phyloP scores from a whole-genome alignment of 768 basidiomycete genomes.

The Nidula microcarpa region DNA sequence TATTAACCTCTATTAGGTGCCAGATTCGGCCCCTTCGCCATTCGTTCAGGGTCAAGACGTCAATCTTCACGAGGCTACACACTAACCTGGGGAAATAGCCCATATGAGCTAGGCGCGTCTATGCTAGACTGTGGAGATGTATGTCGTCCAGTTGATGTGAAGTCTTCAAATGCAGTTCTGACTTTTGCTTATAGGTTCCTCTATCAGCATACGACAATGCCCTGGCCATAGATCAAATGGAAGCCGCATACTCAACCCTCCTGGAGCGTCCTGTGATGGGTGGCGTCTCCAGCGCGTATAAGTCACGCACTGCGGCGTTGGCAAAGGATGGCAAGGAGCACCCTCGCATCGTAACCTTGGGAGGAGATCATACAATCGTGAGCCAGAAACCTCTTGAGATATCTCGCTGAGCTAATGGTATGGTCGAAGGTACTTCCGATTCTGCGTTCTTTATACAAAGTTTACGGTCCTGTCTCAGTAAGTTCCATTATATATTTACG shows the following conservation, averaged over 20 bases:
- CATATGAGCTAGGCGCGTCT: constrained; percentile 39
- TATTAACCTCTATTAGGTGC: constrained; percentile 35
- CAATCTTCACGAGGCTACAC: constrained; percentile 47
- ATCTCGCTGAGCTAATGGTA: no score
- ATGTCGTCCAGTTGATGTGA: constrained; percentile 1
- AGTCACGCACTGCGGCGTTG: constrained; percentile 23
- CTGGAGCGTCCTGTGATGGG: constrained; percentile 35
- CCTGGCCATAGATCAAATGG: constrained; percentile 65
- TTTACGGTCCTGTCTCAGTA: constrained; percentile 62
- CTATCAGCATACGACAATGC: constrained; percentile 53
- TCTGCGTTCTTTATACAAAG: constrained; percentile 57
- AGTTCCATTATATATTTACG: background rate
- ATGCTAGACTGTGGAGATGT: constrained; percentile 72
- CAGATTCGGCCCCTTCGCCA: constrained; percentile 67
- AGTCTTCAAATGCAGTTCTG: background rate
- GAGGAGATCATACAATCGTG: constrained; percentile 74
- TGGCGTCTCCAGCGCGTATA: constrained; percentile 5
- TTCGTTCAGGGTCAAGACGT: constrained; percentile 56
- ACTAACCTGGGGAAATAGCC: constrained; percentile 49
- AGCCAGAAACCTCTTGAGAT: constrained; percentile 8
- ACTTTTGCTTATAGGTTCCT: constrained; percentile 12
- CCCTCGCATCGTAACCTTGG: constrained; percentile 60
- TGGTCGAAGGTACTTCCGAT: constrained; percentile 51
- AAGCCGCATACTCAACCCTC: constrained; percentile 62
- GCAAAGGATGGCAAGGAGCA: constrained; percentile 56